Evolutionary conservation across 495 filamentous ascomycete species (phyloP).

Genomic region (Penicillium nucicola): DNA sequence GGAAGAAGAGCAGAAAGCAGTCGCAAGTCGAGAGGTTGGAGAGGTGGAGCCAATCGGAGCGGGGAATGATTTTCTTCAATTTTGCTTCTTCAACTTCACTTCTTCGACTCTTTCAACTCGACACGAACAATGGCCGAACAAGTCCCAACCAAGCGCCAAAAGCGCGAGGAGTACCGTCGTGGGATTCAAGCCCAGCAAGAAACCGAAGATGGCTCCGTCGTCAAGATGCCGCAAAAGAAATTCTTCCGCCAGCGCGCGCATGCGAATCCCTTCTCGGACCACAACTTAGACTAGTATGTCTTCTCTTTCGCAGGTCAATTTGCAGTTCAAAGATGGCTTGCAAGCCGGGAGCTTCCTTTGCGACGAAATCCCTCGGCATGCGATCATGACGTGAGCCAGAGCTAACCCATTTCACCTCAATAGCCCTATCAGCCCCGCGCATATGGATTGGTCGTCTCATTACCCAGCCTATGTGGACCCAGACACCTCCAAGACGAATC

Average conservation of each 20-base stretch:
- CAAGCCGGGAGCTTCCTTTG: neutral
- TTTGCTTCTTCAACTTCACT: conserved; percentile 6
- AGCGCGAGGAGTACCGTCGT: conserved; percentile 70
- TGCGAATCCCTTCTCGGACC: conserved; percentile 96
- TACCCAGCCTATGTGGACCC: conserved; percentile 69
- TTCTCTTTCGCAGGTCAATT: neutral
- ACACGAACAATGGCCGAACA: neutral
- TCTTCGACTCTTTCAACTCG: neutral
- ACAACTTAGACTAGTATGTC: conserved; percentile 78
- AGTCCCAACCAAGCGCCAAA: conserved; percentile 61
- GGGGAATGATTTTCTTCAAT: conserved; percentile 6
- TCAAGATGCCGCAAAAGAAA: conserved; percentile 79
- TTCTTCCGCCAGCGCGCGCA: conserved; percentile 96
- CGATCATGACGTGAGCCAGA: neutral
- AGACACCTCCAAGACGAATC: conserved; percentile 29
- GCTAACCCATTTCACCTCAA: conserved; percentile 11
- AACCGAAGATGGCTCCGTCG: conserved; percentile 19
- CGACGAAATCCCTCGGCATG: neutral
- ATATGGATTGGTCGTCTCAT: conserved; percentile 87
- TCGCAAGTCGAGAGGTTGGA: conserved; percentile 5
- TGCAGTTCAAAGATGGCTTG: neutral
- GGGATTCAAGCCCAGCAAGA: conserved; percentile 27
- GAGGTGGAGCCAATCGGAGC: conserved; percentile 18
- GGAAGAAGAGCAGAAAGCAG: neutral
- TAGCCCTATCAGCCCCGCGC: conserved; percentile 75